These are phyloP conservation scores for Gaertneriomyces sp. DNA, from an alignment of 192 early-diverging fungal genomes.

Conservation along the genomic window DNA sequence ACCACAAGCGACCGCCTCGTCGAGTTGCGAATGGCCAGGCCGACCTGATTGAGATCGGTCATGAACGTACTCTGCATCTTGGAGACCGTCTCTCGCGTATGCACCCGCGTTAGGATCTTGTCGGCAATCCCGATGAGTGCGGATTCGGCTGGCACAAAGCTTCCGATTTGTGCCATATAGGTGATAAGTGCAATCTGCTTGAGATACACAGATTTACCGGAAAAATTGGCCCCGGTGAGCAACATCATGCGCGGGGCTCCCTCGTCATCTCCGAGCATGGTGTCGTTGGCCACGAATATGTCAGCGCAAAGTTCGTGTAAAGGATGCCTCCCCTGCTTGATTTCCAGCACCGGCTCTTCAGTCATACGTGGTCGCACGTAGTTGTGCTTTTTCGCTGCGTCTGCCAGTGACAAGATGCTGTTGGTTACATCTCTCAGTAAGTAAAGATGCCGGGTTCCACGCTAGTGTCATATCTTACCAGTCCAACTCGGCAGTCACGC, in stretches of 20 bases:
- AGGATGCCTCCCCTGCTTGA: conserved; percentile 69
- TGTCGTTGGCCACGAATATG: conserved; percentile 72
- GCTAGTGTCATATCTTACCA: conserved; percentile 44
- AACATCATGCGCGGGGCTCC: conserved; percentile 51
- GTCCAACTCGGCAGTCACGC: conserved; percentile 63
- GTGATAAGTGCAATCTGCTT: conserved; percentile 68
- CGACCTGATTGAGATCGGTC: conserved; percentile 66
- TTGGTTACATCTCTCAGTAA: background rate
- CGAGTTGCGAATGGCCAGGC: conserved; percentile 44
- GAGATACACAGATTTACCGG: conserved; percentile 59
- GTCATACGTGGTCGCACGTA: conserved; percentile 60
- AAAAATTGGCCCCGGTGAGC: conserved; percentile 79
- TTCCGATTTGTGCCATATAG: conserved; percentile 87
- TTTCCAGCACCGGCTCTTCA: conserved; percentile 49
- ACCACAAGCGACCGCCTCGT: conserved; percentile 59
- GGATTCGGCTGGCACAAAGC: conserved; percentile 73
- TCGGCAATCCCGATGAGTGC: conserved; percentile 74
- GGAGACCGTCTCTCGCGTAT: conserved; percentile 66
- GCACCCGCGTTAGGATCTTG: conserved; percentile 72
- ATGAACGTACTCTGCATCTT: conserved; percentile 68
- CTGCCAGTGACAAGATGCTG: conserved; percentile 63
- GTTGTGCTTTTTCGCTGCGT: conserved; percentile 51
- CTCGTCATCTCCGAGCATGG: conserved; percentile 34
- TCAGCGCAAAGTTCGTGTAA: conserved; percentile 55
- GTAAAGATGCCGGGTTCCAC: background rate